phyloP scores from a whole-genome alignment of 73 alveolate genomes.

The Blepharisma japonicum region DNA sequence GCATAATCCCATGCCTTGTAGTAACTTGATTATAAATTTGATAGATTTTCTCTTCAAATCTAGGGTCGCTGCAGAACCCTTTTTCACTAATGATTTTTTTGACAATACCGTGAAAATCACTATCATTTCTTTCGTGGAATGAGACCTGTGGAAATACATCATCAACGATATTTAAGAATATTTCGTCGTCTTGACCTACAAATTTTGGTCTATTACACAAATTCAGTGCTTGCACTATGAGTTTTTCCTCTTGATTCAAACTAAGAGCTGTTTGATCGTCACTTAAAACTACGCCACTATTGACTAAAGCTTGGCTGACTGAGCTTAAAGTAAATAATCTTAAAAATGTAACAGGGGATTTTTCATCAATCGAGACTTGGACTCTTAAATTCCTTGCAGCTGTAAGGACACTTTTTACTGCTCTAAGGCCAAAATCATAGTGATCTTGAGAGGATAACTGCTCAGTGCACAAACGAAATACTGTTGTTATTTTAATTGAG shows the following conservation, averaged over 20 bases:
- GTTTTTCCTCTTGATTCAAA: slow-evolving; percentile 48
- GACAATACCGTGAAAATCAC: slow-evolving; percentile 51
- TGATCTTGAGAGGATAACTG: slow-evolving; percentile 80
- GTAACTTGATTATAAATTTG: slow-evolving; percentile 84
- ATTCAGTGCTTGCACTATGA: slow-evolving; percentile 63
- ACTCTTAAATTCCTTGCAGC: slow-evolving; percentile 69
- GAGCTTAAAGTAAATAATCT: slow-evolving; percentile 80
- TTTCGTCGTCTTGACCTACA: slow-evolving; percentile 82
- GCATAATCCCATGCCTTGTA: slow-evolving; percentile 91
- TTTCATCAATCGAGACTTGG: slow-evolving; percentile 43
- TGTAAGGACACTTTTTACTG: slow-evolving; percentile 78
- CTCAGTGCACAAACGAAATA: slow-evolving; percentile 48
- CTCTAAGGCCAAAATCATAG: slow-evolving; percentile 93
- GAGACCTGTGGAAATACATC: slow-evolving; percentile 69
- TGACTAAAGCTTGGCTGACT: slow-evolving; percentile 89
- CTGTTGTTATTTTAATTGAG: slow-evolving; percentile 56
- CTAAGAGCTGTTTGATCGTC: slow-evolving; percentile 53
- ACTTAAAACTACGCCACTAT: slow-evolving; percentile 65
- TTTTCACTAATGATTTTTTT: slow-evolving; percentile 64
- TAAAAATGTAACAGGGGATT: slow-evolving; percentile 36
- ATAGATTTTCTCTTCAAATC: slow-evolving; percentile 66
- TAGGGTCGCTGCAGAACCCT: slow-evolving; percentile 56
- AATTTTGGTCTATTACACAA: slow-evolving; percentile 77
- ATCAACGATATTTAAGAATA: slow-evolving; percentile 80
- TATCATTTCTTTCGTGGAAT: slow-evolving; percentile 53